These are phyloP conservation scores for Fistulinella prunicolor DNA, from an alignment of 768 basidiomycete species.

Conservation along the genomic window DNA sequence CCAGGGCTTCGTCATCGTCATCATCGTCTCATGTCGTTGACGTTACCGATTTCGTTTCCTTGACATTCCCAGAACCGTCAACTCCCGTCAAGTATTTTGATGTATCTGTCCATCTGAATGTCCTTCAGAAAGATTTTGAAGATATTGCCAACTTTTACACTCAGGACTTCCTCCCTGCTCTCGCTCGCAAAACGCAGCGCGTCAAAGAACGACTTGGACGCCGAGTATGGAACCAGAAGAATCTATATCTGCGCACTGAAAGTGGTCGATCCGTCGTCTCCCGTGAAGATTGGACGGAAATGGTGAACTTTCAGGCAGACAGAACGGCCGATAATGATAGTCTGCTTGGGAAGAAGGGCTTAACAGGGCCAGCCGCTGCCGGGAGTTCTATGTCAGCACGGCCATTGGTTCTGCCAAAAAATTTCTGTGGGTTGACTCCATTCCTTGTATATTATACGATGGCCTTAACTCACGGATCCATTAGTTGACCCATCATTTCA, in stretches of 20 bases:
- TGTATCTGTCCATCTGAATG: constrained; percentile 50
- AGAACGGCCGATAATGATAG: neutral
- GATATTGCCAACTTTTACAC: constrained; percentile 47
- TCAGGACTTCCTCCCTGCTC: constrained; percentile 36
- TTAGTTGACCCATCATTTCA: constrained; percentile 26
- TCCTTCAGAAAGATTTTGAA: constrained; percentile 53
- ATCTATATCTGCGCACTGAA: constrained; percentile 48
- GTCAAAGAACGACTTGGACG: constrained; percentile 76
- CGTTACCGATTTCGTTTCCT: constrained; percentile 22
- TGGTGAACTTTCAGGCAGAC: constrained; percentile 44
- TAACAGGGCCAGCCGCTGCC: constrained; percentile 8
- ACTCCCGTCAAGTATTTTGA: constrained; percentile 39
- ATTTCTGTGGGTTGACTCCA: constrained; percentile 22
- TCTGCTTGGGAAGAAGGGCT: neutral
- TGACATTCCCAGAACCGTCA: constrained; percentile 20
- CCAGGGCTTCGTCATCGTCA: neutral
- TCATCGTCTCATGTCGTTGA: neutral
- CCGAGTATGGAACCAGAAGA: constrained; percentile 63
- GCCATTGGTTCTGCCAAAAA: constrained; percentile 17
- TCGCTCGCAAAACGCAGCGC: constrained; percentile 54
- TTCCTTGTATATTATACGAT: neutral
- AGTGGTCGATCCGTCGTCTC: constrained; percentile 35
- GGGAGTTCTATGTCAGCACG: too few relatives aligned
- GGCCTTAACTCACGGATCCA: neutral
- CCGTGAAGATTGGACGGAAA: constrained; percentile 45